phyloP scores from a whole-genome alignment of 768 basidiomycete species.

The Gymnopilus junonius region DNA sequence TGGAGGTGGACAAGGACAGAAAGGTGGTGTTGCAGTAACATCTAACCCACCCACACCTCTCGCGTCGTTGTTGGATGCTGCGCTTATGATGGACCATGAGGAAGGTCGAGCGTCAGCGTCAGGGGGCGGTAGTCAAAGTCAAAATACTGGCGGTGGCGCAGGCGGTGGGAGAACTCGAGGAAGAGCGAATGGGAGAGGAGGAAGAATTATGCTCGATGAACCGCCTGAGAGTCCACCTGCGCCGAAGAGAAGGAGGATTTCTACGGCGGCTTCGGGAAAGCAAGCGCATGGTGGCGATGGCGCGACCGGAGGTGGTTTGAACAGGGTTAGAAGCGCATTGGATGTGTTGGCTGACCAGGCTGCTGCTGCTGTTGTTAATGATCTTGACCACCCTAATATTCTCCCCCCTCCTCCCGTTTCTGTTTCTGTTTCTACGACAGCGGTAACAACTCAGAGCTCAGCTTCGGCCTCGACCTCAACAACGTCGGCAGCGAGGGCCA shows the following conservation, averaged over 20 bases:
- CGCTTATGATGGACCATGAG: constrained; percentile 51
- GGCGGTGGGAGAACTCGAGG: constrained; percentile 17
- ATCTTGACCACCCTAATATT: too few species aligned
- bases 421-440: background rate
- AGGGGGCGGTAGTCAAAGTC: too few species aligned
- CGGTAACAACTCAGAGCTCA: background rate
- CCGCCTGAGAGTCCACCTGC: background rate
- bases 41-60: constrained; percentile 43
- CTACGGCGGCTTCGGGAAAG: background rate
- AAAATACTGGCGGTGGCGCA: too few species aligned
- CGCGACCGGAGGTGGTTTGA: background rate
- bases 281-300: background rate
- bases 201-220: background rate
- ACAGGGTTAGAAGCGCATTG: constrained; percentile 53
- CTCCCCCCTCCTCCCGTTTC: background rate
- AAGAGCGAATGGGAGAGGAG: constrained; percentile 21
- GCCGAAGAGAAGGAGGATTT: background rate
- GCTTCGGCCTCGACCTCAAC: background rate
- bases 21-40: background rate
- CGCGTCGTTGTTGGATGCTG: constrained; percentile 64
- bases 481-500: too few species aligned
- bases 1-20: constrained; percentile 4
- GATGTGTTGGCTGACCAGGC: constrained; percentile 81
- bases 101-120: background rate
- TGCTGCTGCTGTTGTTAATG: constrained; percentile 41